phyloP scores from a whole-genome alignment of 805 yeast genomes.

The Nakazawaea peltata region DNA sequence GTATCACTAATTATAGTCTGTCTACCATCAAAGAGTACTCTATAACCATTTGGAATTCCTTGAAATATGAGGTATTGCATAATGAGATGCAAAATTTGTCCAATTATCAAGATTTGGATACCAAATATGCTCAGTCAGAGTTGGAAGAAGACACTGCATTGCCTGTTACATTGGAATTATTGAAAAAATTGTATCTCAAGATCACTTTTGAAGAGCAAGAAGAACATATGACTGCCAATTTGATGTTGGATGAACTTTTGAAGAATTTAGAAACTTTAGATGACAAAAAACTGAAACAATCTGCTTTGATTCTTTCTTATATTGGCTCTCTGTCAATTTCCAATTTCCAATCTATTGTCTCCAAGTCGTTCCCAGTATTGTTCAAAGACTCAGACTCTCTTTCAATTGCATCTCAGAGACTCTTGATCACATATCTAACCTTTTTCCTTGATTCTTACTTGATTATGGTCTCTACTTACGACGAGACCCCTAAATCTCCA shows the following conservation, averaged over 20 bases:
- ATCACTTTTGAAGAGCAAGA: slow-evolving; percentile 17
- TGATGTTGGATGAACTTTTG: slow-evolving; percentile 40
- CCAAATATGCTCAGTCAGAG: slow-evolving; percentile 22
- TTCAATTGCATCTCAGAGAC: slow-evolving; percentile 50
- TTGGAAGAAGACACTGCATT: slow-evolving; percentile 25
- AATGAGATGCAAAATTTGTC: slow-evolving; percentile 38
- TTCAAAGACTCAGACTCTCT: slow-evolving; percentile 24
- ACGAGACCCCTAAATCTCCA: slow-evolving; percentile 17
- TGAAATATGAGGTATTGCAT: slow-evolving; percentile 85
- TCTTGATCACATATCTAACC: slow-evolving; percentile 51
- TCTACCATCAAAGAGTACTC: slow-evolving; percentile 51
- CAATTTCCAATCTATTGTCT: slow-evolving; percentile 41
- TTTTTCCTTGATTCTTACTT: slow-evolving; percentile 45
- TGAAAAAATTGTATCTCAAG: slow-evolving; percentile 34
- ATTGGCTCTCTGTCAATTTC: slow-evolving; percentile 38
- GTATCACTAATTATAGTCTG: slow-evolving; percentile 44
- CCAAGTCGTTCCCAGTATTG: slow-evolving; percentile 35
- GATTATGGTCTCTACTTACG: slow-evolving; percentile 27
- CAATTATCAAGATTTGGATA: slow-evolving; percentile 17
- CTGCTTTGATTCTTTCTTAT: slow-evolving; percentile 51
- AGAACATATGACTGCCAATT: slow-evolving; percentile 13
- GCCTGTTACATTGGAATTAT: slow-evolving; percentile 33
- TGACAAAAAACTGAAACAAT: slow-evolving; percentile 50
- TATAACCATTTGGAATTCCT: slow-evolving; percentile 76
- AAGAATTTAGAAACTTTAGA: slow-evolving; percentile 41